Conservation (phyloP, 208 protist species). For the Leishmania amazonensis region DNA sequence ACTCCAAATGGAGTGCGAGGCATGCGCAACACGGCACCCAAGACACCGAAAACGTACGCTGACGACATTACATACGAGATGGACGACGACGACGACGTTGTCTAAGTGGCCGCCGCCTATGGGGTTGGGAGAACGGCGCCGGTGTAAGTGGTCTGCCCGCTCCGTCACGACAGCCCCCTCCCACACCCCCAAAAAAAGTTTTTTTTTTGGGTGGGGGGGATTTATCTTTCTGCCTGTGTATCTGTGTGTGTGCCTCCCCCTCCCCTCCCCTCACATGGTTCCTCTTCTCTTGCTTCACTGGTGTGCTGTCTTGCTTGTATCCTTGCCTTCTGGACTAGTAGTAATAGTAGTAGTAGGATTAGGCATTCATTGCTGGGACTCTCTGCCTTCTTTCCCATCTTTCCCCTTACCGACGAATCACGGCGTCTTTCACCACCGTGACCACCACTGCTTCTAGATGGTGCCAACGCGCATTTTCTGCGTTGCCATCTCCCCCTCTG, state of each 20-base stretch:
- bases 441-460: background rate
- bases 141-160: background rate
- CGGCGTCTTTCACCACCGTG: background rate
- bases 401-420: background rate
- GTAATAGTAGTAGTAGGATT: background rate
- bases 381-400: background rate
- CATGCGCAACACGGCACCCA: constrained; percentile 8
- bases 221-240: constrained; percentile 8
- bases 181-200: background rate
- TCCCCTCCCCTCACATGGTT: background rate
- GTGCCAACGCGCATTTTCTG: background rate
- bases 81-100: constrained; percentile 23
- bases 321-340: background rate
- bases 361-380: background rate
- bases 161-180: background rate
- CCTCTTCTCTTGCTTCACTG: background rate
- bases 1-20: constrained; percentile 50
- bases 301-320: background rate
- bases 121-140: background rate
- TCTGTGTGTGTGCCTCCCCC: background rate
- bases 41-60: constrained; percentile 20
- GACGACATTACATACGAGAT: constrained; percentile 31
- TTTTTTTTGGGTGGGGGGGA: background rate
- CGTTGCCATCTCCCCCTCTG: background rate
- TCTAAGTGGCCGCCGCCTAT: background rate